Conservation (phyloP, 805 yeast species). For the Nakazawaea wickerhamii region DNA sequence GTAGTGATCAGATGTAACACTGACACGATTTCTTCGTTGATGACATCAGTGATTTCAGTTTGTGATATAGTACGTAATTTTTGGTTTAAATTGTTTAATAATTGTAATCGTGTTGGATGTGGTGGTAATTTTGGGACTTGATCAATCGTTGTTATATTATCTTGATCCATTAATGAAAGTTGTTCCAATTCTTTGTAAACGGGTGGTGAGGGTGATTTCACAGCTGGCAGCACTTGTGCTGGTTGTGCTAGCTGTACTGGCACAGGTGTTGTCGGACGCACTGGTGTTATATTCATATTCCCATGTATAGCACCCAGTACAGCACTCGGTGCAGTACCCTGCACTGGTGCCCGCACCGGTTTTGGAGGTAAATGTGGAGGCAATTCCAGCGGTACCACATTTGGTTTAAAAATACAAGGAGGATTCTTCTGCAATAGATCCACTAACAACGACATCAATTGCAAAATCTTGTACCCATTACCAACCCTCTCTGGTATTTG, state of each 20-base stretch:
- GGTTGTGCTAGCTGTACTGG: conserved; percentile 11
- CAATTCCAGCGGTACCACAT: background rate
- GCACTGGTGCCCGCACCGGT: conserved; percentile 9
- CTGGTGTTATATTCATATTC: no score
- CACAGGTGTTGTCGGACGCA: background rate
- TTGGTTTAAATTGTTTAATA: conserved; percentile 11
- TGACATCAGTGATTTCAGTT: conserved; percentile 11
- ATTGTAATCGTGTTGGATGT: conserved; percentile 11
- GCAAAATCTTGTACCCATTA: conserved; percentile 23
- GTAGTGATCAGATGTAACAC: conserved; percentile 15
- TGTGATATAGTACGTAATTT: conserved; percentile 8
- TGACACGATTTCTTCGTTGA: conserved; percentile 11
- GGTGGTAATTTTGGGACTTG: conserved; percentile 11
- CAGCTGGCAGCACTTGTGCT: conserved; percentile 3
- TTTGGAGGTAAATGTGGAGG: conserved; percentile 24
- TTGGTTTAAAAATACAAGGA: conserved; percentile 12
- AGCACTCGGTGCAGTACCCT: no score
- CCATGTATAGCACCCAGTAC: no score
- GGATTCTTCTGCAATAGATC: conserved; percentile 16
- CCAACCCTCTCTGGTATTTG: conserved; percentile 16
- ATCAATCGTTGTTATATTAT: background rate
- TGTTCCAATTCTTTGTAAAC: conserved; percentile 7
- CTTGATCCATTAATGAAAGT: conserved; percentile 12
- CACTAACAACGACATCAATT: conserved; percentile 18
- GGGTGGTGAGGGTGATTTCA: conserved; percentile 14